Evolutionary conservation across 2,329 filamentous ascomycete genomes (phyloP).

Genomic region (Fusarium robinianum): DNA sequence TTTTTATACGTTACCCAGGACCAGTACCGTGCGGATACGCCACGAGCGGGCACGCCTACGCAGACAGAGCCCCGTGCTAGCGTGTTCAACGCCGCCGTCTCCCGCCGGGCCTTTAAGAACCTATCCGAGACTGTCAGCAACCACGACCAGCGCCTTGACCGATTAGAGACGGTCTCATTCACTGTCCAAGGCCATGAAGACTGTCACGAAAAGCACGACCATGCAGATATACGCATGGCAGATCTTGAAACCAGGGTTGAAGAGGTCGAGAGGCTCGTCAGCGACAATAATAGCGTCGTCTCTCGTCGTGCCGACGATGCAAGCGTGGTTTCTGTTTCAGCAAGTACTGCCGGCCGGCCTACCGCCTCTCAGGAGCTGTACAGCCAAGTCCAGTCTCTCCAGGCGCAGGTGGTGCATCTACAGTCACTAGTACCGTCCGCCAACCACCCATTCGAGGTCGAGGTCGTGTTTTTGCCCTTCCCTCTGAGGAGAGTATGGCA

Average conservation of each 20-base stretch:
- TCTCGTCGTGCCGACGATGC: slow-evolving; percentile 49
- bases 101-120: slow-evolving; percentile 48
- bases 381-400: slow-evolving; percentile 55
- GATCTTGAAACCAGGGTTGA: slow-evolving; percentile 69
- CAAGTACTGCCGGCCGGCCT: slow-evolving; percentile 47
- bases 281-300: slow-evolving; percentile 51
- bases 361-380: slow-evolving; percentile 52
- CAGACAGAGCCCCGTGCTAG: slow-evolving; percentile 36
- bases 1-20: slow-evolving; percentile 33
- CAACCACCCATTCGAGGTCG: slow-evolving; percentile 70
- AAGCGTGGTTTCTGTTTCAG: slow-evolving; percentile 53
- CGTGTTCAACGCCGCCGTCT: slow-evolving; percentile 30
- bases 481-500: slow-evolving; percentile 61
- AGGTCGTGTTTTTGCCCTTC: slow-evolving; percentile 78
- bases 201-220: slow-evolving; percentile 69
- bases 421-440: slow-evolving; percentile 66
- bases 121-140: slow-evolving; percentile 59
- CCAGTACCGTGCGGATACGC: slow-evolving; percentile 24
- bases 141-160: slow-evolving; percentile 68
- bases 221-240: slow-evolving; percentile 67
- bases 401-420: slow-evolving; percentile 58
- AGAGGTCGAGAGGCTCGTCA: slow-evolving; percentile 60
- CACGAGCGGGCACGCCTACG: slow-evolving; percentile 30
- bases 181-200: slow-evolving; percentile 69
- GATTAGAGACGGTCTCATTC: slow-evolving; percentile 72